Conservation (phyloP, 805 yeast genomes). For the Suhomyces tanzawaensis region DNA sequence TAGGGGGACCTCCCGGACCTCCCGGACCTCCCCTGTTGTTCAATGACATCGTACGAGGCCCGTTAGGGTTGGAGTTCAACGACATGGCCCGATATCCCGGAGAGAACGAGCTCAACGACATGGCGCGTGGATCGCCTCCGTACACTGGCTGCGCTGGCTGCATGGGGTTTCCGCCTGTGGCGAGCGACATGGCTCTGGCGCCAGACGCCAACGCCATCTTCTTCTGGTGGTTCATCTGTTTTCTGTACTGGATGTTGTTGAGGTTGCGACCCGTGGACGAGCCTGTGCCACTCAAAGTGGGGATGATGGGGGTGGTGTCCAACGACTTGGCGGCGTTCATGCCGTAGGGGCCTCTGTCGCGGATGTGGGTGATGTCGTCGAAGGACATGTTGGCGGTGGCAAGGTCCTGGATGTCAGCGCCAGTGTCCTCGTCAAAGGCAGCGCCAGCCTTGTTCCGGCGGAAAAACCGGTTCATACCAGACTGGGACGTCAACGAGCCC, state of each 20-base stretch:
- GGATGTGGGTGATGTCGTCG: constrained; percentile 59
- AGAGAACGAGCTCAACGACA: constrained; percentile 11
- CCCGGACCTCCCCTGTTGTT: constrained; percentile 10
- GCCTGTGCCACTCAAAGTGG: constrained; percentile 44
- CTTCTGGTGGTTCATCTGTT: constrained; percentile 65
- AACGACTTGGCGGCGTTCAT: constrained; percentile 31
- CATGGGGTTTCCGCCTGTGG: constrained; percentile 35
- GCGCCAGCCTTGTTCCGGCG: constrained; percentile 35
- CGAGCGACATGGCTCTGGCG: constrained; percentile 45
- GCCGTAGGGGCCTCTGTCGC: constrained; percentile 69
- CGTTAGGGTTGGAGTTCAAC: constrained; percentile 10
- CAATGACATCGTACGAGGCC: constrained; percentile 34
- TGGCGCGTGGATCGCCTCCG: constrained; percentile 12
- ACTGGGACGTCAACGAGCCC: constrained; percentile 38
- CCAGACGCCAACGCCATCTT: constrained; percentile 51
- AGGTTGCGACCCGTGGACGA: constrained; percentile 8
- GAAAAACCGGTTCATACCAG: constrained; percentile 42
- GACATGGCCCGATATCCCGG: constrained; percentile 12
- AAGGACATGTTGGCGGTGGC: constrained; percentile 49
- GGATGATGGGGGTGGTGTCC: constrained; percentile 74
- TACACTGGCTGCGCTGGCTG: constrained; percentile 8
- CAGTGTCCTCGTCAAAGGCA: constrained; percentile 37
- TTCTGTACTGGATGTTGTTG: constrained; percentile 63
- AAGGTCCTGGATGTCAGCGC: constrained; percentile 34
- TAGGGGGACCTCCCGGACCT: constrained; percentile 4